Evolutionary conservation across 108 stramenopile genomes (phyloP).

Genomic region (Nannochloropsis gaditana): DNA sequence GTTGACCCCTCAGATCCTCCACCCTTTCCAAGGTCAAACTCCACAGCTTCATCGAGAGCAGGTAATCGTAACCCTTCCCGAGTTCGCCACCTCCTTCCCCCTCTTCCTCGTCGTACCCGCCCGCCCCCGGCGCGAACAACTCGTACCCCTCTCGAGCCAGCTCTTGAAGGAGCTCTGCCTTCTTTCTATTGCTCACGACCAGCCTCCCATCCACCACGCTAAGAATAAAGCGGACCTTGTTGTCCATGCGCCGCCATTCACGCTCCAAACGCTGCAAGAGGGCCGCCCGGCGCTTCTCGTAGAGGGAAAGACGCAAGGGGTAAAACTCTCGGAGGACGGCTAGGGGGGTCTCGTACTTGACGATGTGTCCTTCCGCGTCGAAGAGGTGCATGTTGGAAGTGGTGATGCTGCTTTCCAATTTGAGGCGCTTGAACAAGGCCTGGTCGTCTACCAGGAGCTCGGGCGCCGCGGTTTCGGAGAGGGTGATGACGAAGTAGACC

Average conservation of each 20-base stretch:
- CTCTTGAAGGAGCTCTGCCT: conserved; percentile 73
- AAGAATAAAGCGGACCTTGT: conserved; percentile 93
- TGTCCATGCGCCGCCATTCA: conserved; percentile 72
- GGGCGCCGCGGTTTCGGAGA: conserved; percentile 60
- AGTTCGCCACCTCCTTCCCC: conserved; percentile 53
- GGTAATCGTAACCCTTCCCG: conserved; percentile 92
- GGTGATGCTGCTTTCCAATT: conserved; percentile 60
- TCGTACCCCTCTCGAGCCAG: conserved; percentile 78
- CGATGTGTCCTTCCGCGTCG: conserved; percentile 71
- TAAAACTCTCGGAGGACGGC: conserved; percentile 71
- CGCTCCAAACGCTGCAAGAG: conserved; percentile 37
- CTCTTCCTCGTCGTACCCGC: conserved; percentile 46
- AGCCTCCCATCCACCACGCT: conserved; percentile 85
- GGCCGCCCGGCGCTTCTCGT: conserved; percentile 75
- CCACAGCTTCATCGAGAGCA: conserved; percentile 97
- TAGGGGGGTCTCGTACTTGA: conserved; percentile 50
- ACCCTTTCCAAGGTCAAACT: conserved; percentile 92
- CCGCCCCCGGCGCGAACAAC: conserved; percentile 45
- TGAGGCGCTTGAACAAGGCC: conserved; percentile 68
- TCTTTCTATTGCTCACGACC: conserved; percentile 83
- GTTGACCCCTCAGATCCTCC: conserved; percentile 71
- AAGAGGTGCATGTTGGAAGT: conserved; percentile 94
- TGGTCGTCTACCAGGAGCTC: neutral
- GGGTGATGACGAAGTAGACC: conserved; percentile 84
- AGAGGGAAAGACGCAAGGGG: conserved; percentile 70